Base-by-base conservation (phyloP, 2,329 filamentous ascomycete genomes). In the Trichoderma simmonsii region DNA sequence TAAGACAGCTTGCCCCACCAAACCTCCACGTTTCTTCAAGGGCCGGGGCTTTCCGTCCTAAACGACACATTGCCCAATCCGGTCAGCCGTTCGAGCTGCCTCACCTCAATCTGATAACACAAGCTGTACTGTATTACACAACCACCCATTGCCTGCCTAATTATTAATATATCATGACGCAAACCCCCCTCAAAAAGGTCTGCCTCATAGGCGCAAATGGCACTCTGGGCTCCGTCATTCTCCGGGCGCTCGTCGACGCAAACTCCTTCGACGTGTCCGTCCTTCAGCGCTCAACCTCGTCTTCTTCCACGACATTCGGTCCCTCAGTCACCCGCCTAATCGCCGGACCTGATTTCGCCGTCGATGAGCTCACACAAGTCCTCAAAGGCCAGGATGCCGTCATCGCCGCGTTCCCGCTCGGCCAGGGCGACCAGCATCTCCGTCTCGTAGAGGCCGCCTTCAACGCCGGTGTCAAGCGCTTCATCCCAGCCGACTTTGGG, bases 401-500 rank as follows among this genome's bases (percentile, higher is more conserved):
- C 24, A 78, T 91, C 51, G 79, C 80, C 8, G 79, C 79, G 0
- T 78, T 82, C 48, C 80, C 79, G 1, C 75, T 82, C 39, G 74
- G 82, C n/a, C 82, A 87, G 9, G 81, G 90, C 54, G 81, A 82
- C 34, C 77, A 80, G 70, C 81, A 82, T 65, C 73, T 82, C 6
- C 79, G 86, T 8, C 82, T 91, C 70, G 85, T 89, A 59, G 86
- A 91, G 65, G 90, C 89, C 0, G 86, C 89, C 28, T 83, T 87
- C 54, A 83, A 83, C 6, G 89, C 88, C 5, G 88, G 89, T 26
- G 88, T 92, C 2, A 84, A 87, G 74, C 85, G 88, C 30, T 90
- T 90, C 80, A 83, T 92, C 54, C 89, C 89, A 2, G 86, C 87
- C 15, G 89, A 92, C 75, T 92, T 86, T 72, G 83, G 83, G 39